Percentiles rank a stretch among this genome's conserved stretches.
Conservation (phyloP, 1,284 basidiomycete species). For the Austroboletus novae-zelandiae region DNA sequence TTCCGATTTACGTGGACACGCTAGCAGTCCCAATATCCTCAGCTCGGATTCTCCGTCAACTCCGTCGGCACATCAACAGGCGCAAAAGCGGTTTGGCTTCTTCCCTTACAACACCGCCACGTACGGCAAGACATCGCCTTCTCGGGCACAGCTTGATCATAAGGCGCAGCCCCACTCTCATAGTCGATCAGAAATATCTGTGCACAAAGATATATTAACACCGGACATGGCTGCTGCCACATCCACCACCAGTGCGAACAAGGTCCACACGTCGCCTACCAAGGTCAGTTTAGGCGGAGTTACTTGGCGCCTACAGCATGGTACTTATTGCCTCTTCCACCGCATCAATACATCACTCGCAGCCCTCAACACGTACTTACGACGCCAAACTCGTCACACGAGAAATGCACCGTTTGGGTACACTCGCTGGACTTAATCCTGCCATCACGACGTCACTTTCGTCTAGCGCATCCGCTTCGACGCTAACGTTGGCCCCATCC, state of each 20-base stretch:
- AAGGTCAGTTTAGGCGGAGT: conserved; percentile 48
- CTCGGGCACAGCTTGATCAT: conserved; percentile 8
- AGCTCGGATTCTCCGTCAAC: conserved; percentile 10
- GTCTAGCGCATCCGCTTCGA: conserved; percentile 36
- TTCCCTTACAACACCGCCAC: conserved; percentile 19
- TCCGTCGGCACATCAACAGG: conserved; percentile 12
- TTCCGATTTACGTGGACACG: conserved; percentile 8
- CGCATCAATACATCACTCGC: conserved; percentile 16
- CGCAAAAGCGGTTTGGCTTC: conserved; percentile 19
- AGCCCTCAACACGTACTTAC: conserved; percentile 63
- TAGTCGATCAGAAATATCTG: conserved; percentile 17
- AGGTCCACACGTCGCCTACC: conserved; percentile 58
- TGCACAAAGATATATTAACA: conserved; percentile 7
- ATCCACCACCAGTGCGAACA: conserved; percentile 25
- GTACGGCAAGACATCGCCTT: conserved; percentile 14
- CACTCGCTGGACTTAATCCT: conserved; percentile 46
- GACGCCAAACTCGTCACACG: conserved; percentile 69
- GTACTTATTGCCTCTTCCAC: conserved; percentile 4
- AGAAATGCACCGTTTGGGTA: conserved; percentile 77
- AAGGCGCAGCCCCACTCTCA: conserved; percentile 10
- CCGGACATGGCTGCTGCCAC: conserved; percentile 25
- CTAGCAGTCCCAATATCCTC: conserved; percentile 8
- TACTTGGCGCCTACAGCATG: background rate
- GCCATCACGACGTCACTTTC: conserved; percentile 38
- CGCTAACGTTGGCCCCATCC: conserved; percentile 31